Evolutionary conservation across 331 rosid genomes (phyloP).

Genomic region (Ulmus americana): DNA sequence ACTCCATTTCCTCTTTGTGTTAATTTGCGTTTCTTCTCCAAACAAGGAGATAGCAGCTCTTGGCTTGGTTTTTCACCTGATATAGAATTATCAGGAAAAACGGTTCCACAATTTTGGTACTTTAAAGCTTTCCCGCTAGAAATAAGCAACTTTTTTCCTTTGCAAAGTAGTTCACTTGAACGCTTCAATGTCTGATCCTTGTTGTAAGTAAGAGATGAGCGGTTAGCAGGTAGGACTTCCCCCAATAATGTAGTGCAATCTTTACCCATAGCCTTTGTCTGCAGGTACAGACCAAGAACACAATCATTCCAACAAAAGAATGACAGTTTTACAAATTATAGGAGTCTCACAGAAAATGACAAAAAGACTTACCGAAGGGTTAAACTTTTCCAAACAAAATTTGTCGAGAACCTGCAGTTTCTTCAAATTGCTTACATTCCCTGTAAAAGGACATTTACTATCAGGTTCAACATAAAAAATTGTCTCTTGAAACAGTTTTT

Average conservation of each 20-base stretch:
- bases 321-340: conserved; percentile 12
- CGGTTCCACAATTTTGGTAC: conserved; percentile 33
- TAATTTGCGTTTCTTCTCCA: conserved; percentile 54
- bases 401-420: conserved; percentile 30
- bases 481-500: too few relatives aligned
- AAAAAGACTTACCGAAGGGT: conserved; percentile 37
- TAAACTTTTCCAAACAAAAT: conserved; percentile 32
- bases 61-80: conserved; percentile 33
- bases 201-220: conserved; percentile 54
- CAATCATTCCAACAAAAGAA: conserved; percentile 19
- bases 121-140: conserved; percentile 31
- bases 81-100: conserved; percentile 35
- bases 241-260: conserved; percentile 29
- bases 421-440: conserved; percentile 35
- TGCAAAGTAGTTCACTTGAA: conserved; percentile 26
- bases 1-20: conserved; percentile 37
- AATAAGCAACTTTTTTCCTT: conserved; percentile 27
- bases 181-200: conserved; percentile 31
- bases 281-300: conserved; percentile 33
- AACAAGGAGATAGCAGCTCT: conserved; percentile 36
- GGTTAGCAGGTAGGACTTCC: conserved; percentile 75
- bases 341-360: conserved; percentile 6
- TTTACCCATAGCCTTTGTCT: conserved; percentile 39
- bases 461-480: conserved; percentile 2
- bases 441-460: conserved; percentile 27